These are phyloP conservation scores for Boletus pseudo-olivaceus DNA, from an alignment of 768 basidiomycete genomes.

Conservation along the genomic window DNA sequence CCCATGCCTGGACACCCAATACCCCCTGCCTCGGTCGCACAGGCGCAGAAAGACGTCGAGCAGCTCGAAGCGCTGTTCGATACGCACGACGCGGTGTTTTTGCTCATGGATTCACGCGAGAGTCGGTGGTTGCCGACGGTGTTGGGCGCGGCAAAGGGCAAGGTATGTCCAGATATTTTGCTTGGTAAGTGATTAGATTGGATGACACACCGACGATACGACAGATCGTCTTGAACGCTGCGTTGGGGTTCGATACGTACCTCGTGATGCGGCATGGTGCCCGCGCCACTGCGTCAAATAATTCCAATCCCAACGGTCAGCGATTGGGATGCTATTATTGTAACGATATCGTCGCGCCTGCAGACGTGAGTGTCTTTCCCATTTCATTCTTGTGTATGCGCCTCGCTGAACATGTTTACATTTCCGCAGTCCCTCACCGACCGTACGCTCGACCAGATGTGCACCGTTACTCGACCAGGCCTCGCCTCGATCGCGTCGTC, in stretches of 20 bases:
- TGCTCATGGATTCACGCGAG: slow-evolving; percentile 98
- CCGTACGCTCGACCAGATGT: slow-evolving; percentile 97
- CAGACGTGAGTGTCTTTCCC: slow-evolving; percentile 59
- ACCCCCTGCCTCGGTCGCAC: slow-evolving; percentile 51
- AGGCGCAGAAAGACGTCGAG: slow-evolving; percentile 63
- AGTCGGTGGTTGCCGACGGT: slow-evolving; percentile 96
- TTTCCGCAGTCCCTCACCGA: slow-evolving; percentile 63
- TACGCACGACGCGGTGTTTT: slow-evolving; percentile 84
- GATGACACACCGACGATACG: not conserved
- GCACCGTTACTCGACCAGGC: slow-evolving; percentile 94
- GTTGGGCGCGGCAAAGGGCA: slow-evolving; percentile 77
- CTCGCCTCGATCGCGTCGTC: slow-evolving; percentile 90
- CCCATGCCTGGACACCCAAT: slow-evolving; percentile 99
- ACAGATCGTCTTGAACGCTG: slow-evolving; percentile 90
- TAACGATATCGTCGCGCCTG: slow-evolving; percentile 95
- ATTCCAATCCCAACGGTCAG: slow-evolving; percentile 20
- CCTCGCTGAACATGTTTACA: not conserved
- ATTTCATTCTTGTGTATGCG: too few relatives aligned
- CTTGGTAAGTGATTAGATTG: not conserved
- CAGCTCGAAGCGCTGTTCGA: slow-evolving; percentile 76
- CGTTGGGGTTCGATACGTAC: slow-evolving; percentile 93
- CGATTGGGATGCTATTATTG: slow-evolving; percentile 95
- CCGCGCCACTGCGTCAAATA: slow-evolving; percentile 34
- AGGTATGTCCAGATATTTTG: slow-evolving; percentile 45
- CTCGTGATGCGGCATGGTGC: slow-evolving; percentile 96